Evolutionary conservation across 768 basidiomycete genomes (phyloP).

Genomic region (Suillus subaureus): DNA sequence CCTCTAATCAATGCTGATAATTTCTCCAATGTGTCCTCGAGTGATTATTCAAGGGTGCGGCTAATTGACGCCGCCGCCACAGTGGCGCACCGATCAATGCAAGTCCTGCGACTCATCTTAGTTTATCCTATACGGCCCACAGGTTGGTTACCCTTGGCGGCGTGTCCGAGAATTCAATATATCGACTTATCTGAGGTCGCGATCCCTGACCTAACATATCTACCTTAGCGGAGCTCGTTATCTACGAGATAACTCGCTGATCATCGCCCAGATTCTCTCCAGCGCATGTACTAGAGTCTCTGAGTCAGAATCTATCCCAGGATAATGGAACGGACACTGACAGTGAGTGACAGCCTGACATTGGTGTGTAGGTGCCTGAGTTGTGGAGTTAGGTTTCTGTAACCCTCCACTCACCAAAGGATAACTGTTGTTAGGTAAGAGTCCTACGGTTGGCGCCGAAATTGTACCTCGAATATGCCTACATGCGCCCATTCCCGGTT

Average conservation of each 20-base stretch:
- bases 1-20: not conserved
- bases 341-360: not conserved
- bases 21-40: not conserved
- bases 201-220: not conserved
- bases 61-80: not conserved
- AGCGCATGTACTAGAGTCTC: not conserved
- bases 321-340: not conserved
- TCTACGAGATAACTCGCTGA: not conserved
- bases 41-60: not conserved
- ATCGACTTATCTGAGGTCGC: not conserved
- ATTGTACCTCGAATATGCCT: conserved; percentile 6
- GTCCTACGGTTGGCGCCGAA: not conserved
- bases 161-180: not conserved
- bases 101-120: not conserved
- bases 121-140: not conserved
- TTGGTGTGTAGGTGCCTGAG: conserved; percentile 5
- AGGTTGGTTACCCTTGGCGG: not conserved
- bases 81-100: not conserved
- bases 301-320: not conserved
- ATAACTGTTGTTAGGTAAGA: not conserved
- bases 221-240: not conserved
- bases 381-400: conserved; percentile 1
- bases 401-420: not conserved
- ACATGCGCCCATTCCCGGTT: conserved; percentile 1
- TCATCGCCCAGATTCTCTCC: not conserved